Evolutionary conservation across 2,329 filamentous ascomycete genomes (phyloP).

Genomic region (Aureobasidium namibiae): DNA sequence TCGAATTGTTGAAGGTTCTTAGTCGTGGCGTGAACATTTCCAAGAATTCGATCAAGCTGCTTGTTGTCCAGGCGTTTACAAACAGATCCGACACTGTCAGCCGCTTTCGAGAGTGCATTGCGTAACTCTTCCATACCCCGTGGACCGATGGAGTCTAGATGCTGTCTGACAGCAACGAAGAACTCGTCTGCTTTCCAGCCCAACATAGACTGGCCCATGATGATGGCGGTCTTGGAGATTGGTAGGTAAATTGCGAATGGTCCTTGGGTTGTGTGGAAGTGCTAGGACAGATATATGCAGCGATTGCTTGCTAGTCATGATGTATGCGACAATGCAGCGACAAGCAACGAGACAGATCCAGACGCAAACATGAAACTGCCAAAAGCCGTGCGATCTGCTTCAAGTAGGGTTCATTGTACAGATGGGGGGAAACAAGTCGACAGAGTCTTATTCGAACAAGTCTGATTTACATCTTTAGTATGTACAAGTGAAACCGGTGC

Average conservation of each 20-base stretch:
- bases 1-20: background rate
- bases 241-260: too few relatives aligned
- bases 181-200: constrained; percentile 5
- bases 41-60: background rate
- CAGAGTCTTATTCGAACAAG: background rate
- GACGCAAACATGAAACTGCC: background rate
- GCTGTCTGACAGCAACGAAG: background rate
- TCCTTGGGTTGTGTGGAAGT: too few relatives aligned
- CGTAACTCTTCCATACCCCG: background rate
- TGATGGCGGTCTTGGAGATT: background rate
- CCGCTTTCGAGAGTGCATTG: background rate
- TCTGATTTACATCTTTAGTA: background rate
- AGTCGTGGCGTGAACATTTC: background rate
- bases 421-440: too few relatives aligned
- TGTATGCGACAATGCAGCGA: background rate
- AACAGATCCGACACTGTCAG: background rate
- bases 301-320: background rate
- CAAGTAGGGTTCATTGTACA: background rate
- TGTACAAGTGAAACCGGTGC: background rate
- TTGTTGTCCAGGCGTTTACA: background rate
- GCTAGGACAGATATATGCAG: background rate
- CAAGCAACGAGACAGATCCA: background rate
- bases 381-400: background rate
- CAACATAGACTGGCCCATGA: background rate
- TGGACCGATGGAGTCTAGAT: background rate